phyloP scores from a whole-genome alignment of 768 basidiomycete species.

The Tulasnella sp. region DNA sequence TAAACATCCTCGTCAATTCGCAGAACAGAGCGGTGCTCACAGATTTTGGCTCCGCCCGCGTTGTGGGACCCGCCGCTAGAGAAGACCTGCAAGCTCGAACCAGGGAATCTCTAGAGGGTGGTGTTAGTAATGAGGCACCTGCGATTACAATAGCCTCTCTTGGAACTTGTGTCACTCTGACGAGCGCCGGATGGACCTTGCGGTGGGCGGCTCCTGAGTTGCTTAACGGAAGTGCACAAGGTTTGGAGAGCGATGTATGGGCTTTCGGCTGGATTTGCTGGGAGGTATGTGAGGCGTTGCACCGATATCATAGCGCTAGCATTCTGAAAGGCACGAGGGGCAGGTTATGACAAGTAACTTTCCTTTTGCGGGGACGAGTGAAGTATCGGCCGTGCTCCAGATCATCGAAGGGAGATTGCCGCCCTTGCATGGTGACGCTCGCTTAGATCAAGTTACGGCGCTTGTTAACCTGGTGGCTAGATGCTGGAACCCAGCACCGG shows the following conservation, averaged over 20 bases:
- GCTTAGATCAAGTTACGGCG: not conserved
- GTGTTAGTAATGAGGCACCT: not conserved
- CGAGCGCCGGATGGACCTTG: not conserved
- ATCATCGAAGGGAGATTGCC: not conserved
- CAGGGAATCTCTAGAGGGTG: not conserved
- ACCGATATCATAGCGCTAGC: not conserved
- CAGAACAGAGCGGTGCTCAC: not conserved
- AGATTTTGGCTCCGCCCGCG: not conserved
- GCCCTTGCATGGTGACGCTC: not conserved
- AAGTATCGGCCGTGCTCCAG: not conserved
- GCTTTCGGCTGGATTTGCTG: not conserved
- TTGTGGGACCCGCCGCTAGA: not conserved
- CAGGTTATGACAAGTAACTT: not conserved
- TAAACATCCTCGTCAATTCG: not conserved
- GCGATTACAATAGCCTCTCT: not conserved
- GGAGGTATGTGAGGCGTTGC: not conserved
- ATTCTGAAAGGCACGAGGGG: not conserved
- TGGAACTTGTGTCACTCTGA: not conserved
- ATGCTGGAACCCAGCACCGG: not conserved
- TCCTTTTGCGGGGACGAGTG: not conserved
- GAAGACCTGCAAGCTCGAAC: not conserved
- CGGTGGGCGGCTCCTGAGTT: not conserved
- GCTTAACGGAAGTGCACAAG: not conserved
- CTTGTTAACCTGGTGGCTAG: not conserved
- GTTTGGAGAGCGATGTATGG: not conserved